These are phyloP conservation scores for Singerocomus rubriflavus DNA, from an alignment of 1,284 basidiomycete genomes.

Conservation along the genomic window DNA sequence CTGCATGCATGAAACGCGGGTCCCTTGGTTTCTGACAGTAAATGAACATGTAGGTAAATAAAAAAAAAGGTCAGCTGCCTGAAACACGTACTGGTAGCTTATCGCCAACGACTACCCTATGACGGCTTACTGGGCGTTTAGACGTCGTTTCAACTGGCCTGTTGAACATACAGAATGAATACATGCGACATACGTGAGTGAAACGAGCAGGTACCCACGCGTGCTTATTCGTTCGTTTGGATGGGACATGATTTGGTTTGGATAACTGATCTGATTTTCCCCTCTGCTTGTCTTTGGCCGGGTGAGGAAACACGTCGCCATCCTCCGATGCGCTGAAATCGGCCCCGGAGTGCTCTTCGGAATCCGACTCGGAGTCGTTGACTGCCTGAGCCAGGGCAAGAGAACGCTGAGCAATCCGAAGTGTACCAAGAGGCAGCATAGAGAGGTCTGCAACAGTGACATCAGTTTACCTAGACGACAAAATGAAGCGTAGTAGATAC, in stretches of 20 bases:
- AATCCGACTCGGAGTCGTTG: slow-evolving; percentile 37
- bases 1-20: slow-evolving; percentile 81
- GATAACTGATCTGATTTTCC: slow-evolving; percentile 38
- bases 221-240: slow-evolving; percentile 80
- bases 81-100: slow-evolving; percentile 54
- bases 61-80: background rate
- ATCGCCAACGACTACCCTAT: slow-evolving; percentile 73
- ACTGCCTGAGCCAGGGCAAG: slow-evolving; percentile 41
- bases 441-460: slow-evolving; percentile 45
- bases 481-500: background rate
- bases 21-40: slow-evolving; percentile 70
- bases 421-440: slow-evolving; percentile 58
- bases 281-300: slow-evolving; percentile 26
- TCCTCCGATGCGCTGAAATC: slow-evolving; percentile 33
- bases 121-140: slow-evolving; percentile 82
- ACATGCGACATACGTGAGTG: background rate
- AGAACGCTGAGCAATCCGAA: slow-evolving; percentile 63
- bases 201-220: slow-evolving; percentile 63
- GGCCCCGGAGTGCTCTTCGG: slow-evolving; percentile 18
- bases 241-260: slow-evolving; percentile 42
- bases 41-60: background rate
- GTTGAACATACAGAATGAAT: slow-evolving; percentile 1
- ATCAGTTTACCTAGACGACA: slow-evolving; percentile 4
- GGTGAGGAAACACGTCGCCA: slow-evolving; percentile 19
- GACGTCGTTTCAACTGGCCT: slow-evolving; percentile 86